These are phyloP conservation scores for Neltuma alba DNA, from an alignment of 306 rosid species.

Conservation along the genomic window DNA sequence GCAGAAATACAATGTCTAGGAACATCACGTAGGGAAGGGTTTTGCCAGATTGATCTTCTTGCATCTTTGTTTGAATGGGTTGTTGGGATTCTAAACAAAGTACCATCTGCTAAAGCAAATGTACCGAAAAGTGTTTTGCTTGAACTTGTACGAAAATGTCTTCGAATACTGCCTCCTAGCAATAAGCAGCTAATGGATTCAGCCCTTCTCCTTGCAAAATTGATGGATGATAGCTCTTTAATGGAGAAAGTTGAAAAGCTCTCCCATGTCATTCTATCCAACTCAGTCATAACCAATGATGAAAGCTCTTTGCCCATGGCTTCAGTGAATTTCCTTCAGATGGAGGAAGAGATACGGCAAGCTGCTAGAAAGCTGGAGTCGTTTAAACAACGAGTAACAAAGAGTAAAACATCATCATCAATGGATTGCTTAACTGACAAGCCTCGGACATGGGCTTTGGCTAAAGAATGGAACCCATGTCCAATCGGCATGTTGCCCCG, in stretches of 20 bases:
- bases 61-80: slow-evolving; percentile 83
- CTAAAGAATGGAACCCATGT: slow-evolving; percentile 84
- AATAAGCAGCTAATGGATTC: slow-evolving; percentile 70
- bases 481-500: slow-evolving; percentile 94
- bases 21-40: slow-evolving; percentile 40
- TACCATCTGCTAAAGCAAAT: slow-evolving; percentile 40
- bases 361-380: slow-evolving; percentile 67
- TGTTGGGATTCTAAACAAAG: slow-evolving; percentile 50
- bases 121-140: slow-evolving; percentile 52
- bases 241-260: slow-evolving; percentile 56
- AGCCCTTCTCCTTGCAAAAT: slow-evolving; percentile 55
- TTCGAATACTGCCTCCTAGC: slow-evolving; percentile 55
- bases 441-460: slow-evolving; percentile 59
- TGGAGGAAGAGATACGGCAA: slow-evolving; percentile 53
- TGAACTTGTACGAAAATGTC: slow-evolving; percentile 69
- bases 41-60: slow-evolving; percentile 48
- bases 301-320: slow-evolving; percentile 34
- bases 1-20: slow-evolving; percentile 41
- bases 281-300: slow-evolving; percentile 40
- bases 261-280: slow-evolving; percentile 43
- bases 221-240: slow-evolving; percentile 54
- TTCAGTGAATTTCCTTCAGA: slow-evolving; percentile 42
- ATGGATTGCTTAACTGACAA: slow-evolving; percentile 36
- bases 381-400: slow-evolving; percentile 52
- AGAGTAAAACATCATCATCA: slow-evolving; percentile 34